These are phyloP conservation scores for Aschersonia sp. DNA, from an alignment of 2,329 filamentous ascomycete genomes.

Conservation along the genomic window DNA sequence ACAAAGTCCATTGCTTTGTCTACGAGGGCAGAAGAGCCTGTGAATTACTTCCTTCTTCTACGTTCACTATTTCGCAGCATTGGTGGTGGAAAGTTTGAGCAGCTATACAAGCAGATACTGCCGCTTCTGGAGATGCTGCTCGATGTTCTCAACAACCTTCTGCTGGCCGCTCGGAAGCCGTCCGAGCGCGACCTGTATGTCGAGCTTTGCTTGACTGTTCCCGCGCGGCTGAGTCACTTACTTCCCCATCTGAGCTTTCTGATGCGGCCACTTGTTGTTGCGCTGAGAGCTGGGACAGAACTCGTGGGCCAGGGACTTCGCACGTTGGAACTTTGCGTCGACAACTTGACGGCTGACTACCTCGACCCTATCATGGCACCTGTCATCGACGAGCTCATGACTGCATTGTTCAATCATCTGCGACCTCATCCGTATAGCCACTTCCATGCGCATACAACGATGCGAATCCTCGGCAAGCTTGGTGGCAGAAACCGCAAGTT, in stretches of 20 bases:
- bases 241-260: conserved; percentile 90
- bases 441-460: conserved; percentile 94
- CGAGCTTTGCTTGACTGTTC: conserved; percentile 90
- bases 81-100: conserved; percentile 91
- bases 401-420: conserved; percentile 88
- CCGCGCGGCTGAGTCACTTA: conserved; percentile 83
- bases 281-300: conserved; percentile 78
- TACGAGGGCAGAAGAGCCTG: conserved; percentile 88
- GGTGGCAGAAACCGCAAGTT: conserved; percentile 93
- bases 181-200: conserved; percentile 91
- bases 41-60: conserved; percentile 94
- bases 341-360: conserved; percentile 96
- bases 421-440: conserved; percentile 90
- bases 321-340: conserved; percentile 90
- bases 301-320: conserved; percentile 87
- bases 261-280: conserved; percentile 95
- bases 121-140: conserved; percentile 94
- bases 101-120: conserved; percentile 94
- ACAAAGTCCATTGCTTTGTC: conserved; percentile 95
- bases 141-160: conserved; percentile 88
- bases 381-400: conserved; percentile 98
- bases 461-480: conserved; percentile 92
- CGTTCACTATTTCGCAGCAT: conserved; percentile 92
- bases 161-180: conserved; percentile 80
- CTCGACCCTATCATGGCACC: conserved; percentile 98